These are phyloP conservation scores for Tolypocladium paradoxum DNA, from an alignment of 2,329 filamentous ascomycete species.

Conservation along the genomic window DNA sequence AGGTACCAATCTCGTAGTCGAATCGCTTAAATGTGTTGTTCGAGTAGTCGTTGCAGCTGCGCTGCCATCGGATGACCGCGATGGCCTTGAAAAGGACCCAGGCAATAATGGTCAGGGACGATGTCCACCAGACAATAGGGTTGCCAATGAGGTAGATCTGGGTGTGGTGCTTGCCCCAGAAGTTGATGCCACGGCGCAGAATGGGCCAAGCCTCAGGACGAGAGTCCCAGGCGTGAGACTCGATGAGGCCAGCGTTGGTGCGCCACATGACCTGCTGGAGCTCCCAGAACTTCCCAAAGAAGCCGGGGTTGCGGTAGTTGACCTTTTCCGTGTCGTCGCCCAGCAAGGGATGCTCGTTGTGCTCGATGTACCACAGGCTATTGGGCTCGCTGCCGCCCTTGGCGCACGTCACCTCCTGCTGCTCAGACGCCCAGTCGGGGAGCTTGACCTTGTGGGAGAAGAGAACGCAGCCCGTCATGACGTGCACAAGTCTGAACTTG, in stretches of 20 bases:
- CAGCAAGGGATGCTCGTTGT: slow-evolving; percentile 74
- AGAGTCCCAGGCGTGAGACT: slow-evolving; percentile 97
- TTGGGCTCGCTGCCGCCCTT: slow-evolving; percentile 86
- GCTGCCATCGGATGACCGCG: slow-evolving; percentile 85
- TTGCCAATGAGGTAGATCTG: slow-evolving; percentile 97
- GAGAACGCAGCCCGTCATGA: slow-evolving; percentile 92
- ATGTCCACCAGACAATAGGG: slow-evolving; percentile 88
- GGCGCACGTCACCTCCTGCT: slow-evolving; percentile 98
- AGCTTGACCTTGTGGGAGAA: slow-evolving; percentile 99
- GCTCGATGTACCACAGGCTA: slow-evolving; percentile 93
- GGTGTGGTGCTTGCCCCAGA: slow-evolving; percentile 90
- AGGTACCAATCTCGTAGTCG: slow-evolving; percentile 90
- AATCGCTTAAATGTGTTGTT: slow-evolving; percentile 85
- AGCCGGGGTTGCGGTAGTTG: slow-evolving; percentile 89
- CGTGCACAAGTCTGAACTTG: slow-evolving; percentile 88
- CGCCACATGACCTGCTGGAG: slow-evolving; percentile 98
- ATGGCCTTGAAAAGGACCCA: slow-evolving; percentile 82
- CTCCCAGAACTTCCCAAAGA: slow-evolving; percentile 97
- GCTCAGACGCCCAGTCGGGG: slow-evolving; percentile 93
- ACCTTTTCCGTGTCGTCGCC: slow-evolving; percentile 74
- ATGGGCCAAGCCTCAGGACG: slow-evolving; percentile 89
- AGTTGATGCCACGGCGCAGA: slow-evolving; percentile 91
- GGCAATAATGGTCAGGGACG: slow-evolving; percentile 63
- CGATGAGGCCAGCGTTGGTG: slow-evolving; percentile 90
- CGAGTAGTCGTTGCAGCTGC: slow-evolving; percentile 78